Base-by-base conservation (phyloP, 1,284 basidiomycete genomes). In the Cryptococcus sp. region DNA sequence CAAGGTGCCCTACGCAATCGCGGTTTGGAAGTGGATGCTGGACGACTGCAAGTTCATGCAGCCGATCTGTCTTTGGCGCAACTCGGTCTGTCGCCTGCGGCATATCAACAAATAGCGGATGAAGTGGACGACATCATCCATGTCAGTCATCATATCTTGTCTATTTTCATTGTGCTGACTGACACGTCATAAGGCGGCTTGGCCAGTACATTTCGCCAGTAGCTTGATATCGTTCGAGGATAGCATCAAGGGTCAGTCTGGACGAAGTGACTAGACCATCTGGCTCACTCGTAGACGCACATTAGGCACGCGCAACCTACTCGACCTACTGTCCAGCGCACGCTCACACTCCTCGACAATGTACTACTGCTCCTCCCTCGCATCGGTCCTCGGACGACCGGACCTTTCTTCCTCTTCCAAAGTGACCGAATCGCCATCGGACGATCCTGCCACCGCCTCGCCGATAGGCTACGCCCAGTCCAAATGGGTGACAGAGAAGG, bases 401-500 rank as follows among this genome's bases (percentile, higher is more conserved):
- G 30, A 35, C n/a, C n/a, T n/a, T n/a, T n/a, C n/a, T 35, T n/a
- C 50, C 0, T 40, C 50, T 3, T 17, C 54, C 1, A 39, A 19
- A 8, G 54, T 68, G 20, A 11, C 42, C 10, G 79, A 81, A 55
- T 38, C 47, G 27, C 65, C 72, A 13, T 67, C 68, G 13, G 58
- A 64, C n/a, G 66, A 78, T 47, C 73, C 78, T 1, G 49, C 60
- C 4, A 66, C 72, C 35, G 75, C 77, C 0, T 71, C 73, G 0
- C 58, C 68, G 0, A 76, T 80, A 41, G 79, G 79, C 8, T 81
- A 81, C 54, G 77, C 78, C 1, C 71, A 73, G 23, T 78, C 75
- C 1, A 81, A 81, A 65, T 80, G 79, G 78, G 78, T 81, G 0
- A 77, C 75, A 0, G 80, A 81, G 58, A 66, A 66, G 54, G 60